These are phyloP conservation scores for Schizochytrium sp. DNA, from an alignment of 108 stramenopile species.

Conservation along the genomic window DNA sequence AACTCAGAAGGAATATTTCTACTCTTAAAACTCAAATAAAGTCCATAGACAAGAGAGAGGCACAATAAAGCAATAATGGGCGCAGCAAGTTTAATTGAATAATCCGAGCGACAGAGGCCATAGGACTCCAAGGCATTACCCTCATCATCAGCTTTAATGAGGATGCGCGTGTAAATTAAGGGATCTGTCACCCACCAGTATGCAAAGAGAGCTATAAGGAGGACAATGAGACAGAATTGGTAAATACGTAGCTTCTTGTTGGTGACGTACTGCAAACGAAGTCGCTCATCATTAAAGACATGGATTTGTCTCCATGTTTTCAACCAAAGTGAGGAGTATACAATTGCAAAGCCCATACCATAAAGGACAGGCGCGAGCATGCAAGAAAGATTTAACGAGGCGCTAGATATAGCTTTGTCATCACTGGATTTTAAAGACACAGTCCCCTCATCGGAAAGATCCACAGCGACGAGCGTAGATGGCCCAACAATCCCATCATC, in stretches of 20 bases:
- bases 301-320: slow-evolving; percentile 29
- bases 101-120: slow-evolving; percentile 1
- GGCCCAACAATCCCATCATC: slow-evolving; percentile 13
- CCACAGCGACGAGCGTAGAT: not conserved
- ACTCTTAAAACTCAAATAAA: not conserved
- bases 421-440: not conserved
- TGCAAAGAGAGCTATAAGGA: not conserved
- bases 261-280: slow-evolving; percentile 13
- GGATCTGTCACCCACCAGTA: slow-evolving; percentile 30
- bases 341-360: not conserved
- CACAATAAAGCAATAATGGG: not conserved
- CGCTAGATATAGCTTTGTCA: not conserved
- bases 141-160: not conserved
- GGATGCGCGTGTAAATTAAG: not conserved
- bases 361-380: slow-evolving; percentile 51
- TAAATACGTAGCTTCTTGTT: slow-evolving; percentile 24
- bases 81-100: not conserved
- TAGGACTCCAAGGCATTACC: slow-evolving; percentile 20
- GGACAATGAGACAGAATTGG: slow-evolving; percentile 21
- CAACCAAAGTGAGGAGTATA: slow-evolving; percentile 49
- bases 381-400: slow-evolving; percentile 3
- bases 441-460: not conserved
- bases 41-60: not conserved
- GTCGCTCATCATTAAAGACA: slow-evolving; percentile 21
- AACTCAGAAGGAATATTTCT: slow-evolving; percentile 31